Percentiles rank a stretch among this genome's conserved stretches.
phyloP scores from a whole-genome alignment of 2,329 filamentous ascomycete genomes.

The Scolecobasidium constrictum region DNA sequence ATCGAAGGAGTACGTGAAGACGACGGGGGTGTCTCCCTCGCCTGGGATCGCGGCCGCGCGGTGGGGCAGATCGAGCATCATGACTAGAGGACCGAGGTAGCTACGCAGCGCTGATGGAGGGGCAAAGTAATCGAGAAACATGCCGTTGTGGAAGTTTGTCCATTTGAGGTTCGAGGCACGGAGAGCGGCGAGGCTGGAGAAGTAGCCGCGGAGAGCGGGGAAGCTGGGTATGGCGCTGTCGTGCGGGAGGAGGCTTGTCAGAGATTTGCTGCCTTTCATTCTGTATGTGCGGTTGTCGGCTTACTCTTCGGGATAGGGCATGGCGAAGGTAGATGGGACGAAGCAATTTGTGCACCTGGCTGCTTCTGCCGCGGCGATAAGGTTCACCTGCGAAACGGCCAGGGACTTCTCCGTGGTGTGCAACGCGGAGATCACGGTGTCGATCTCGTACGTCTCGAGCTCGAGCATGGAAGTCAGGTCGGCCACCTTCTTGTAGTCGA shows the following conservation, averaged over 20 bases:
- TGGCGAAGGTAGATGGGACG: constrained; percentile 14
- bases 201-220: too few relatives aligned
- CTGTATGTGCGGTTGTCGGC: too few relatives aligned
- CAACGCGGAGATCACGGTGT: constrained; percentile 15
- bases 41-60: constrained; percentile 14
- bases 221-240: too few relatives aligned
- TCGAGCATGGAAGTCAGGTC: constrained; percentile 6
- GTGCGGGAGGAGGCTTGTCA: too few relatives aligned
- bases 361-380: constrained; percentile 12
- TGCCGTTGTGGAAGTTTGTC: too few relatives aligned
- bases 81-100: background rate
- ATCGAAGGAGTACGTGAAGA: constrained; percentile 13
- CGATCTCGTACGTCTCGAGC: constrained; percentile 11
- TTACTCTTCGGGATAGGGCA: constrained; percentile 13
- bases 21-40: constrained; percentile 10
- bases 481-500: constrained; percentile 12
- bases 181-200: too few relatives aligned
- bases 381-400: constrained; percentile 12
- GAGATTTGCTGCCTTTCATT: too few relatives aligned
- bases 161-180: too few relatives aligned
- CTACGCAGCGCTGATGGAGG: background rate
- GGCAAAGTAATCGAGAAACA: background rate
- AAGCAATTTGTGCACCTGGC: constrained; percentile 13
- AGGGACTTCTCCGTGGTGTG: constrained; percentile 7
- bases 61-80: constrained; percentile 9